Evolutionary conservation across 2,329 filamentous ascomycete species (phyloP), one percentile per base, ranked within the genome.

Genomic region (Alternaria postmessia): DNA sequence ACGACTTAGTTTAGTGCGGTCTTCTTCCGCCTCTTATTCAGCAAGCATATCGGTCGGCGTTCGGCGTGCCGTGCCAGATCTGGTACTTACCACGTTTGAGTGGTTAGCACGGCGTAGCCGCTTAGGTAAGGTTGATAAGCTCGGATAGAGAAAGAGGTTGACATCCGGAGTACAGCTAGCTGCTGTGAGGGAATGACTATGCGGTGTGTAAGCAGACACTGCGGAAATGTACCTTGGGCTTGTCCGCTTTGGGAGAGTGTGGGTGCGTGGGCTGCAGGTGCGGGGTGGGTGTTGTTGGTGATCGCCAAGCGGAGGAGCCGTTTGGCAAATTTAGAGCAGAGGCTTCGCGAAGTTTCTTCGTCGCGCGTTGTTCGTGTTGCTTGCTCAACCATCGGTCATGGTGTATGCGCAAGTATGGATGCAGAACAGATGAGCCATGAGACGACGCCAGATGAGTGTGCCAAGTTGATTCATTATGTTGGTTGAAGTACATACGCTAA

Each of bases 181-280:
- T 39, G 43, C 8, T 26, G 24, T 7, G 24, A 24, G 39, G 24
- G 18, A 58, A 58, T 68, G 60, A 64, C 54, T 36, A 44, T 38
- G 41, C 41, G 52, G 36, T 70, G 51, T 63, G 64, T 70, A 64
- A 70, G 64, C 67, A 63, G 14, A 34, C 41, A 36, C 3, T 20
- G 28, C 43, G 42, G 20, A 48, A 51, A 46, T 36, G 59, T 57
- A 56, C 65, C 63, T 66, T 66, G 57, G 38, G 48, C 56, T 59
- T 66, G 42, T 16, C 64, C 24, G 38, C 34, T 61, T 67, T 48
- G 46, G 52, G 47, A 44, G 20, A 30, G 51, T 42, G 41, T 51
- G 49, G 34, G 36, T 47, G 18, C 51, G 32, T 30, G 24, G 54
- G 22, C 20, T 51, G 49, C 58, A 59, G 18, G 61, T 67, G 63